Evolutionary conservation across 1,284 basidiomycete genomes (phyloP).

Genomic region (Peniophora sp.): DNA sequence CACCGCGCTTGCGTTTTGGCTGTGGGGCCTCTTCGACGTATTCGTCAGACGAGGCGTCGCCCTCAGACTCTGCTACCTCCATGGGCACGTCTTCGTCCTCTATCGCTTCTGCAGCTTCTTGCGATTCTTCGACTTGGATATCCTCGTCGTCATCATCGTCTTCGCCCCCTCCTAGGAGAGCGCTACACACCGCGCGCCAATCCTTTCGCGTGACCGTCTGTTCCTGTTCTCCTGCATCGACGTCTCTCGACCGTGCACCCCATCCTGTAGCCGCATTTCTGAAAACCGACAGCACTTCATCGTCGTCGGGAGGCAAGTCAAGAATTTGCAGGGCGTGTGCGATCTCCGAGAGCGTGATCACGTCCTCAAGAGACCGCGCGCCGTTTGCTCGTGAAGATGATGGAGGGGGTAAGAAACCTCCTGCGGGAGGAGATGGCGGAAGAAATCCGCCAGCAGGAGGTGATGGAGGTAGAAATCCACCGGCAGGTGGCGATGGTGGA

Average conservation of each 20-base stretch:
- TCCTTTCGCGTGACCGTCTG: slow-evolving; percentile 47
- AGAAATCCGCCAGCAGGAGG: not conserved
- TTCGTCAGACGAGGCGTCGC: slow-evolving; percentile 17
- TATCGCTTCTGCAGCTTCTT: slow-evolving; percentile 20
- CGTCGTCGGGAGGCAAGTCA: slow-evolving; percentile 58
- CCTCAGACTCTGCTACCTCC: slow-evolving; percentile 16
- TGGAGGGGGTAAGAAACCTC: not conserved
- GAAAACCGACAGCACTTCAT: slow-evolving; percentile 60
- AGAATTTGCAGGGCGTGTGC: slow-evolving; percentile 57
- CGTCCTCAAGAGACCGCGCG: not conserved
- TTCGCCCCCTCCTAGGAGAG: slow-evolving; percentile 35
- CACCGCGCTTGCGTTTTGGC: slow-evolving; percentile 9
- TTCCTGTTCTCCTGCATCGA: slow-evolving; percentile 11
- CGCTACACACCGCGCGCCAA: slow-evolving; percentile 69
- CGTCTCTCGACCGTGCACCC: slow-evolving; percentile 21
- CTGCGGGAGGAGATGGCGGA: not conserved
- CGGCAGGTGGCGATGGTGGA: not conserved
- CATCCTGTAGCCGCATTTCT: slow-evolving; percentile 66
- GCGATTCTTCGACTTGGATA: slow-evolving; percentile 9
- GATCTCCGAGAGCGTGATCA: slow-evolving; percentile 48
- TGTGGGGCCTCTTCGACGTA: slow-evolving; percentile 16
- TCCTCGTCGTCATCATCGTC: slow-evolving; percentile 23
- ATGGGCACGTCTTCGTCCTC: slow-evolving; percentile 17
- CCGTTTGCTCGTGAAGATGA: not conserved
- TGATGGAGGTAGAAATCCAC: not conserved